A percentile compares a stretch with the other conserved stretches of the same genome.
These are phyloP conservation scores for Lolium rigidum DNA, from an alignment of 176 grass and related monocot species.

Conservation along the genomic window DNA sequence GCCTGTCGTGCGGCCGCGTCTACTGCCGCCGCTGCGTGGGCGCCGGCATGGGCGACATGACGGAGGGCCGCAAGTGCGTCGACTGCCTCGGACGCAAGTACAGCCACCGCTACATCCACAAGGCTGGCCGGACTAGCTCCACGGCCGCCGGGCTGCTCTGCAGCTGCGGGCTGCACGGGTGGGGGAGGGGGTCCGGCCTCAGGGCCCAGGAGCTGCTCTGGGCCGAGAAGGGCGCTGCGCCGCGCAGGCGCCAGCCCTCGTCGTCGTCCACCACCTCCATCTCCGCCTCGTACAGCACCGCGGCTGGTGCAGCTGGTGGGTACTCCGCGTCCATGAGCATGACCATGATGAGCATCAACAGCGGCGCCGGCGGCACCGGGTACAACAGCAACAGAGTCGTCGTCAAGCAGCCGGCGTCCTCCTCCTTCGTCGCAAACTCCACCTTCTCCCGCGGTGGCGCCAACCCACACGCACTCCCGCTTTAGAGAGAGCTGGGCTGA, in stretches of 20 bases:
- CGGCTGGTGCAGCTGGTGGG: background rate
- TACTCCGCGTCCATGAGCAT: conserved; percentile 44
- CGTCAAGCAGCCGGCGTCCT: background rate
- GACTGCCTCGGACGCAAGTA: conserved; percentile 64
- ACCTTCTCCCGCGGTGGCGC: conserved; percentile 29
- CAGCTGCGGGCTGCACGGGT: conserved; percentile 5
- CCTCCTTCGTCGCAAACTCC: conserved; percentile 38
- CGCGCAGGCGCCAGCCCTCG: background rate
- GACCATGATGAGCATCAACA: conserved; percentile 45
- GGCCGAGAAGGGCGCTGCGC: conserved; percentile 68
- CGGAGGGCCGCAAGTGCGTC: conserved; percentile 74
- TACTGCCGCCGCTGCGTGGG: conserved; percentile 65
- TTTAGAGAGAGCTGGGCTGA: background rate
- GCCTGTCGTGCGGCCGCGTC: conserved; percentile 66
- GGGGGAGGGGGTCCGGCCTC: conserved; percentile 35
- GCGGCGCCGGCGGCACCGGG: background rate
- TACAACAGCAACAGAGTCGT: conserved; percentile 2
- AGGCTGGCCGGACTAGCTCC: conserved; percentile 39
- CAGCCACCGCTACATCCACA: conserved; percentile 73
- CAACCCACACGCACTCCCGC: background rate
- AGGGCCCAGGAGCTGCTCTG: conserved; percentile 65
- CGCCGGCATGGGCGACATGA: conserved; percentile 69
- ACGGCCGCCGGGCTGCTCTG: conserved; percentile 8
- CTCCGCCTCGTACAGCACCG: conserved; percentile 31
- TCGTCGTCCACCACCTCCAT: background rate